Evolutionary conservation across 306 rosid genomes (phyloP).

Genomic region (Prunus kanzakura): DNA sequence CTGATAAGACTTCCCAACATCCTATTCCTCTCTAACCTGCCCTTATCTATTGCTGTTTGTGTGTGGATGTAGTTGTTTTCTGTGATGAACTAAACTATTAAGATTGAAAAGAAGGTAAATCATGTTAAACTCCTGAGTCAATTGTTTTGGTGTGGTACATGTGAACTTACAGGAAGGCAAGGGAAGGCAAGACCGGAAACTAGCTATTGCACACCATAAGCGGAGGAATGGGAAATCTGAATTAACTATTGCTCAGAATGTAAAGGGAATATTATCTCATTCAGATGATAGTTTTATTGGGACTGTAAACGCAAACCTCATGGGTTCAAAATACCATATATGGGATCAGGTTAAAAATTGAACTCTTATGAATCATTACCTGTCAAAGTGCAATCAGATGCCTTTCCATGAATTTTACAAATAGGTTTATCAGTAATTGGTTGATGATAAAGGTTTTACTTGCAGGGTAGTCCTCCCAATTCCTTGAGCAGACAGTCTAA

Average conservation of each 20-base stretch:
- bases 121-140: not conserved
- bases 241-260: slow-evolving; percentile 58
- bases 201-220: slow-evolving; percentile 69
- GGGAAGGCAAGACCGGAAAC: slow-evolving; percentile 83
- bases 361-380: not conserved
- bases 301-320: slow-evolving; percentile 62
- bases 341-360: slow-evolving; percentile 68
- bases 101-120: not conserved
- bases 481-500: slow-evolving; percentile 38
- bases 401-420: not conserved
- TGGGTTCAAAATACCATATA: slow-evolving; percentile 78
- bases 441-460: not conserved
- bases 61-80: not conserved
- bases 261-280: slow-evolving; percentile 51
- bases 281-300: slow-evolving; percentile 73
- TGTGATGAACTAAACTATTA: not conserved
- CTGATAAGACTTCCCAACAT: too few relatives aligned
- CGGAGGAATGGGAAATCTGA: slow-evolving; percentile 64
- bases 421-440: not conserved
- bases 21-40: too few relatives aligned
- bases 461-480: slow-evolving; percentile 44
- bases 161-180: slow-evolving; percentile 68
- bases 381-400: not conserved
- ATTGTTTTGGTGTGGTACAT: not conserved
- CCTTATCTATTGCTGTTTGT: not conserved